Evolutionary conservation across 345 rosid species (phyloP).

Genomic region (Acer yangbiense): DNA sequence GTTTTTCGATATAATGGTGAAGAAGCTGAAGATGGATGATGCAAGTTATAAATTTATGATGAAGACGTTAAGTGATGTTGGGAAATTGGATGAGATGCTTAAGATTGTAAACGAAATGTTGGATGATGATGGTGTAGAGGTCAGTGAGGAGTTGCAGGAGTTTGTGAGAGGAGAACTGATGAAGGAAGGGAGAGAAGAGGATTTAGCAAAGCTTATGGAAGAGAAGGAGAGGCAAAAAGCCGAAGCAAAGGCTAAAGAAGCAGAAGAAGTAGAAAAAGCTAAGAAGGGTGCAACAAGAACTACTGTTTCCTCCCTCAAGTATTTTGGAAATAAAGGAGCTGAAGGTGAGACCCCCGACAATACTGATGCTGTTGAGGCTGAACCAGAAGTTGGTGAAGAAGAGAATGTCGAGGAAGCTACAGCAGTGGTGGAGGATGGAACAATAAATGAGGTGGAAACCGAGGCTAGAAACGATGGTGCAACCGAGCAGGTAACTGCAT

Average conservation of each 20-base stretch:
- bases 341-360: slow-evolving; percentile 26
- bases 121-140: slow-evolving; percentile 63
- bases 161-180: slow-evolving; percentile 66
- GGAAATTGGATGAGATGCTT: slow-evolving; percentile 71
- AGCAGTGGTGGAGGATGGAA: neutral
- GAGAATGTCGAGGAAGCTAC: slow-evolving; percentile 36
- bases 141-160: slow-evolving; percentile 73
- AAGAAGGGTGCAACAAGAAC: slow-evolving; percentile 63
- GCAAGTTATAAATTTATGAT: slow-evolving; percentile 77
- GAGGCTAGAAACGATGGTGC: slow-evolving; percentile 13
- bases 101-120: slow-evolving; percentile 71
- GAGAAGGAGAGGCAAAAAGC: slow-evolving; percentile 84
- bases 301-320: slow-evolving; percentile 44
- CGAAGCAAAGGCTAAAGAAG: slow-evolving; percentile 84
- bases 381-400: slow-evolving; percentile 28
- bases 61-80: slow-evolving; percentile 62
- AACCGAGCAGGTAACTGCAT: slow-evolving; percentile 20
- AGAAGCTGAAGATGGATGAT: slow-evolving; percentile 82
- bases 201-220: slow-evolving; percentile 73
- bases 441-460: neutral
- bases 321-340: slow-evolving; percentile 50
- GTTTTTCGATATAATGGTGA: slow-evolving; percentile 76
- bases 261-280: slow-evolving; percentile 71
- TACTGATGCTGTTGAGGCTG: slow-evolving; percentile 29
- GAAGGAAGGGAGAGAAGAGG: slow-evolving; percentile 79